Conservation (phyloP, 176 grass and related monocot genomes). For the Avena atlantica region DNA sequence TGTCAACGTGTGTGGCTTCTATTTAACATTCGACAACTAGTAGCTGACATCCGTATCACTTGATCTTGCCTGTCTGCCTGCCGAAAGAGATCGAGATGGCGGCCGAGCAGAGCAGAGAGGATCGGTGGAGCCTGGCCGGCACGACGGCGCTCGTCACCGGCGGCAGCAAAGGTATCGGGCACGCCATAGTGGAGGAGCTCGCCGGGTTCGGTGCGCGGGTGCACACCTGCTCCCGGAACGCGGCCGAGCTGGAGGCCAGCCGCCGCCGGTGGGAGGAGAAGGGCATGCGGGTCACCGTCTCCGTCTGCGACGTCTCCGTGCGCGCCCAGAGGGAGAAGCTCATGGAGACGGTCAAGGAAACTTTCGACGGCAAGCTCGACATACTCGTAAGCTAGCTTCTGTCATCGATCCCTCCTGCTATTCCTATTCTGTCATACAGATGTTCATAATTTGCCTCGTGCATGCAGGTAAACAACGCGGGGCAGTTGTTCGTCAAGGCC, state of each 20-base stretch:
- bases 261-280: conserved; percentile 30
- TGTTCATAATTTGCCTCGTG: not conserved
- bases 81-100: too few relatives aligned
- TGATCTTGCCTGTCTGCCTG: too few relatives aligned
- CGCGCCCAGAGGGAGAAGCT: conserved; percentile 24
- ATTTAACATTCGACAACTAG: too few relatives aligned
- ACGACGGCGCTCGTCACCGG: conserved; percentile 51
- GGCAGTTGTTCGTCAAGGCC: not conserved
- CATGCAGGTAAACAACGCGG: conserved; percentile 42
- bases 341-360: not conserved
- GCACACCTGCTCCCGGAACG: conserved; percentile 42
- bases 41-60: too few relatives aligned
- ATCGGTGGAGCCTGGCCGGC: conserved; percentile 45
- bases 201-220: conserved; percentile 38
- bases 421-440: too few relatives aligned
- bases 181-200: conserved; percentile 51
- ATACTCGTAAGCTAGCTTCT: conserved; percentile 32
- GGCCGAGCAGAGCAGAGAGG: not conserved
- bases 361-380: conserved; percentile 47
- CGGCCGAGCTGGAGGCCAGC: not conserved
- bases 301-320: not conserved
- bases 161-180: conserved; percentile 61
- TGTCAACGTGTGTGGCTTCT: too few relatives aligned
- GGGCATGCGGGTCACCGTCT: conserved; percentile 18
- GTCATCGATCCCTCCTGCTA: too few relatives aligned